Percentiles rank a stretch among this genome's conserved stretches.
Evolutionary conservation across 139 green algal species (phyloP).

Genomic region (Picochlorum sp.): DNA sequence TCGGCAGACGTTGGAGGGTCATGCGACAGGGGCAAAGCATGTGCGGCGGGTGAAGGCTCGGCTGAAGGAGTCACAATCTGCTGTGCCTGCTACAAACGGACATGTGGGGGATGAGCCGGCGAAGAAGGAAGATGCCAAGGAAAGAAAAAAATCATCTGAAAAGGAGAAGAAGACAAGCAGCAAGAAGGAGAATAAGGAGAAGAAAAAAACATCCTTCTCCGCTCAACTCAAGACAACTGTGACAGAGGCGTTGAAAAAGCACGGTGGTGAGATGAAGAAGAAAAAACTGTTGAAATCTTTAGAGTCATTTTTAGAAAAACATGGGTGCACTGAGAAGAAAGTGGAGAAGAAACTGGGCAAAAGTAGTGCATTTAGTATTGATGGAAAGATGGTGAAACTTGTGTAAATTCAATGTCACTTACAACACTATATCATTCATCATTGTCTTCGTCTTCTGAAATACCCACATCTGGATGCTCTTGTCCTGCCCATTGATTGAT

Average conservation of each 20-base stretch:
- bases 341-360: slow-evolving; percentile 1
- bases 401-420: neutral
- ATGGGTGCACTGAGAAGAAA: neutral
- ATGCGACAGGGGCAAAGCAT: slow-evolving; percentile 82
- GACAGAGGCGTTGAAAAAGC: neutral
- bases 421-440: slow-evolving; percentile 1
- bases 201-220: neutral
- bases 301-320: neutral
- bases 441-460: slow-evolving; percentile 9
- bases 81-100: too few relatives aligned
- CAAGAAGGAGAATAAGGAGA: slow-evolving; percentile 27
- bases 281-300: neutral
- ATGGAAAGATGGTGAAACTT: slow-evolving; percentile 1
- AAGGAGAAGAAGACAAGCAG: neutral
- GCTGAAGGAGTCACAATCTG: neutral
- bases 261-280: neutral
- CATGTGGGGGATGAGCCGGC: too few relatives aligned
- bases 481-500: slow-evolving; percentile 22
- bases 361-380: neutral
- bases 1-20: slow-evolving; percentile 66
- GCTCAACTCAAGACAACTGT: too few relatives aligned
- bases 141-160: neutral
- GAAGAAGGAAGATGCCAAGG: neutral
- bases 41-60: slow-evolving; percentile 34
- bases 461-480: neutral